Evolutionary conservation across 805 yeast genomes (phyloP), one percentile per base, ranked within the genome.

Genomic region (Ogataea populi-albae): DNA sequence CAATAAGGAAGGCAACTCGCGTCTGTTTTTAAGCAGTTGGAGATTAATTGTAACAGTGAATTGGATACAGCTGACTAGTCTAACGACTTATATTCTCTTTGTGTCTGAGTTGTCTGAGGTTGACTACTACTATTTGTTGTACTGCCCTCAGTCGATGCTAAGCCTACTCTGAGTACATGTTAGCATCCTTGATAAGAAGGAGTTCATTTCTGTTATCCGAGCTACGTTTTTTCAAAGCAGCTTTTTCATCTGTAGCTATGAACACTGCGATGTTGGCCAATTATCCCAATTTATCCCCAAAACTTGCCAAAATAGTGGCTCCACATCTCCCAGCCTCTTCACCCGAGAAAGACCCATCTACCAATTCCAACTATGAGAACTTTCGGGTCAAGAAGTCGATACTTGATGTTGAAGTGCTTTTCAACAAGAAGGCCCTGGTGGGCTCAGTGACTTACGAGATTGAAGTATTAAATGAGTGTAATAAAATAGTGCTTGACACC

Each of bases 271-370:
- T 45, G 47, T 26, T 48, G 7, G 28, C 45, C 14, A 20, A 28
- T 11, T 58, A 58, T 23, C 59, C 61, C 1, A 41, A 59, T 26
- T 33, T 57, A 10, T 55, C 61, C 3, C 31, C 53, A 3, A 46
- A 52, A 15, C 26, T 59, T 12, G 34, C 46, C 11, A 33, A 47
- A 11, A 46, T 63, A 9, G 21, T 63, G 23, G 38, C 39, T 3
- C 47, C 59, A 11, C 61, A 59, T 39, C 49, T 62, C 19, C 75
- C 75, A 1, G 38, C 35, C 6, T 32, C 41, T 5, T 68, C 72
- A 1, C 75, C 86, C 3, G 86, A 79, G 47, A 38, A 54, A 8
- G 96, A 88, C 58, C 82, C 83, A 17, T 82, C 94, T 2, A 85
- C 96, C 3, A 66, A 79, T 30, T 86, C 95, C 26, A 84, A 81